Base-by-base conservation (phyloP, 208 protist species). In the Trypanosoma mega region DNA sequence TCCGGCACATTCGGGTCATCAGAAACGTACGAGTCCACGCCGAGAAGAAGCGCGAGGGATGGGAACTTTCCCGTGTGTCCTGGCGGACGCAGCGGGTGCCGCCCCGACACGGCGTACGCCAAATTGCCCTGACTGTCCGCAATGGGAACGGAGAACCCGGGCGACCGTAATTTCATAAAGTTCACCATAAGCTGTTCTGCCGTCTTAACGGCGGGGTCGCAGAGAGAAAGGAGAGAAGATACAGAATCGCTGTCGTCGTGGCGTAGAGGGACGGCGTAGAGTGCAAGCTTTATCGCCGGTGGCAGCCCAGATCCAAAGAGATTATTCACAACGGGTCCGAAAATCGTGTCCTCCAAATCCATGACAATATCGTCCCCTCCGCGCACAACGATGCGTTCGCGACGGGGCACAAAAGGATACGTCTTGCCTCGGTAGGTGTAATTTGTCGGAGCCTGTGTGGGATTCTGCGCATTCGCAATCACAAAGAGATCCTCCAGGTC, bases 401-500 rank as follows among this genome's bases (percentile, higher is more conserved):
- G 52, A 31, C 80, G 71, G 7, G 51, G 34, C 18, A 72, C 61
- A 54, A 74, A 78, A 33, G 55, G 23, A 51, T 51, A 64, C 18
- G 56, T 39, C 49, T 68, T 44, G 27, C 66, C 69, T 51, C 29
- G 62, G 63, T 84, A 80, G 43, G 67, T 61, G 77, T 87, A 87
- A n/a, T 45, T 68, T 39, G 47, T 48, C 4, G 68, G 59, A 21
- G 58, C 56, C 53, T 69, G 30, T 4, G 60, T 74, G 0, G 47
- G 59, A 29, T 68, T 44, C 30, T 39, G n/a, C 23, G 37, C 21
- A 1, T 69, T 70, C 16, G 76, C 72, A 41, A 87, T 48, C 24
- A 87, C 61, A 63, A 80, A 87, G 2, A 84, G 45, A 48, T 87
- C 80, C 60, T 83, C 68, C 34, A 87, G 63, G 36, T 87, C 80